Evolutionary conservation across 768 basidiomycete genomes (phyloP).

Genomic region (Lactifluus echinatus): DNA sequence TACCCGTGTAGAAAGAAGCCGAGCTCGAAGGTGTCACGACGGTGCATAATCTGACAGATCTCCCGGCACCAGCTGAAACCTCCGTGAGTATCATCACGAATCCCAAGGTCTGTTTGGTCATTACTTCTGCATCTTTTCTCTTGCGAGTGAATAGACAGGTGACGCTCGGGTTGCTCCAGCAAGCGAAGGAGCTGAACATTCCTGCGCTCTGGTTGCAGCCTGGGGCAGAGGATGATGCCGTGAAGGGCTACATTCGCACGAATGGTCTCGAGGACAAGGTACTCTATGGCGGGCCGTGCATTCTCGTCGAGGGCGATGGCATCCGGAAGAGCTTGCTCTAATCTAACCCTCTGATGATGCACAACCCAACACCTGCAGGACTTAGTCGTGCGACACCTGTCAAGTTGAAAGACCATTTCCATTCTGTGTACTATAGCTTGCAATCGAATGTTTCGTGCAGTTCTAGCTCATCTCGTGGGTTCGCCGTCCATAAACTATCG

Average conservation of each 20-base stretch:
- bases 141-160: constrained; percentile 36
- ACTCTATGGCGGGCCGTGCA: constrained; percentile 77
- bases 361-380: not conserved
- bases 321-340: constrained; percentile 26
- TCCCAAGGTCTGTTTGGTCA: constrained; percentile 40
- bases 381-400: not conserved
- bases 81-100: constrained; percentile 76
- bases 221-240: constrained; percentile 64
- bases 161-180: constrained; percentile 57
- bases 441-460: not conserved
- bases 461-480: not conserved
- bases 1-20: constrained; percentile 45
- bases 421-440: not conserved
- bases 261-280: constrained; percentile 57
- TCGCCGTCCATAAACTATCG: not conserved
- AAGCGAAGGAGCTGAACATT: constrained; percentile 60
- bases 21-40: constrained; percentile 61
- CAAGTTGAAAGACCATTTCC: not conserved
- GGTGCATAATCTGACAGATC: constrained; percentile 44
- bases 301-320: constrained; percentile 68
- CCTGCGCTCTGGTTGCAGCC: constrained; percentile 86
- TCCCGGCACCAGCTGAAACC: constrained; percentile 54
- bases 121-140: not conserved
- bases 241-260: constrained; percentile 55
- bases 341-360: not conserved